Evolutionary conservation across 805 yeast species (phyloP).

Genomic region (Yarrowia sp.): DNA sequence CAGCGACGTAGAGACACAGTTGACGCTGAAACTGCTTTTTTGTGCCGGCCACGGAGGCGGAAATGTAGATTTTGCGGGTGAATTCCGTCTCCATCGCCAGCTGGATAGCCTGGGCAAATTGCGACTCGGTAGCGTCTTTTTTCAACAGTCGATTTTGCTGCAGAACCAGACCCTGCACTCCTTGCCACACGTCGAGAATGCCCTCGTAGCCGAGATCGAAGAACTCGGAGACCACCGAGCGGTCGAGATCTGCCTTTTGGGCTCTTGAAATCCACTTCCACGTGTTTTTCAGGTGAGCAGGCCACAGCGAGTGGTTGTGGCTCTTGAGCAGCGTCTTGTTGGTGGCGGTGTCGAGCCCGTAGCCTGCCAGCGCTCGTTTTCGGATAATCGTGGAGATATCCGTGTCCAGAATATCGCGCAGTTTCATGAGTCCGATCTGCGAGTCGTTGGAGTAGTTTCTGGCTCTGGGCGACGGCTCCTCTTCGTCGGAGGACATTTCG

Average conservation of each 20-base stretch:
- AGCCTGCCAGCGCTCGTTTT: slow-evolving; percentile 73
- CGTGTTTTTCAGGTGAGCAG: slow-evolving; percentile 61
- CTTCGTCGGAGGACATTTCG: slow-evolving; percentile 20
- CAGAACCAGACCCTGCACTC: slow-evolving; percentile 43
- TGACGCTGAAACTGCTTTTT: slow-evolving; percentile 70
- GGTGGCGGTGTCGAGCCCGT: slow-evolving; percentile 68
- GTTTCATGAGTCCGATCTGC: slow-evolving; percentile 27
- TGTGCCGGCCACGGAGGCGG: slow-evolving; percentile 49
- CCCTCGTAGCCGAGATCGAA: slow-evolving; percentile 89
- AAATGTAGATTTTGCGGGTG: slow-evolving; percentile 50
- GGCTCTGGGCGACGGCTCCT: slow-evolving; percentile 12
- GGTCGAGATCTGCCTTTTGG: slow-evolving; percentile 65
- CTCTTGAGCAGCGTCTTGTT: slow-evolving; percentile 60
- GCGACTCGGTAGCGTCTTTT: slow-evolving; percentile 36
- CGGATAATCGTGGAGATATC: slow-evolving; percentile 80
- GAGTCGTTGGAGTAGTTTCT: slow-evolving; percentile 32
- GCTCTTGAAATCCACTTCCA: slow-evolving; percentile 93
- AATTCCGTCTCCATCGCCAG: slow-evolving; percentile 48
- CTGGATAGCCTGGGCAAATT: slow-evolving; percentile 37
- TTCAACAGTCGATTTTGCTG: slow-evolving; percentile 41
- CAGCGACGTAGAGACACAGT: slow-evolving; percentile 81
- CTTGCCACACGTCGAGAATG: slow-evolving; percentile 88
- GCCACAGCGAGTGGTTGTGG: slow-evolving; percentile 49
- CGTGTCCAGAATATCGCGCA: slow-evolving; percentile 44
- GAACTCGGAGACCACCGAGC: slow-evolving; percentile 70